Evolutionary conservation across 2,329 filamentous ascomycete genomes (phyloP).

Genomic region (Alternaria sp.): DNA sequence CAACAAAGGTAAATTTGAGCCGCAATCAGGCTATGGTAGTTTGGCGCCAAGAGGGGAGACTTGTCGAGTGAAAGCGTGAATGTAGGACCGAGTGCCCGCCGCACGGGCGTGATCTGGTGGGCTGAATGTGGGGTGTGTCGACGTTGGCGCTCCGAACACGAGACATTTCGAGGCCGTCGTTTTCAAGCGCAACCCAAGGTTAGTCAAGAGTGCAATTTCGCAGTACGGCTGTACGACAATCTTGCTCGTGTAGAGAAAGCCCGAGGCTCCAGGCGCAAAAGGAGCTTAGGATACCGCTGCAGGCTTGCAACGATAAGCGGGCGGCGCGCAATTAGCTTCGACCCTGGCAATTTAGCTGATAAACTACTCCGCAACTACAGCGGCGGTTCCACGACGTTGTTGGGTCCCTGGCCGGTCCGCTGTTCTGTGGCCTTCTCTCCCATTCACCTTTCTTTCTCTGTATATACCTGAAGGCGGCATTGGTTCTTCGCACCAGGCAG

Average conservation of each 20-base stretch:
- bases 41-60: background rate
- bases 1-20: background rate
- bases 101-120: slow-evolving; percentile 13
- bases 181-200: background rate
- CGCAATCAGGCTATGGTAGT: background rate
- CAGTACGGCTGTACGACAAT: background rate
- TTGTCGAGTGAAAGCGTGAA: slow-evolving; percentile 1
- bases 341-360: slow-evolving; percentile 19
- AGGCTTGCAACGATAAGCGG: slow-evolving; percentile 7
- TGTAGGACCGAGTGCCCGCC: slow-evolving; percentile 3
- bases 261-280: background rate
- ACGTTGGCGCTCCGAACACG: slow-evolving; percentile 18
- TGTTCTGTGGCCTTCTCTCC: slow-evolving; percentile 4
- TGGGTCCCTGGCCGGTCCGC: slow-evolving; percentile 6
- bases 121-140: slow-evolving; percentile 16
- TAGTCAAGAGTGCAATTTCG: slow-evolving; percentile 9
- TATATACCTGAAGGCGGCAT: slow-evolving; percentile 7
- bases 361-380: slow-evolving; percentile 19
- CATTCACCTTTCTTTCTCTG: background rate
- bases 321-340: slow-evolving; percentile 18
- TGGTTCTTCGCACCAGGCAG: slow-evolving; percentile 11
- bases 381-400: slow-evolving; percentile 15
- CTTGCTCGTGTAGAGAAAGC: slow-evolving; percentile 1
- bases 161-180: slow-evolving; percentile 5
- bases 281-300: slow-evolving; percentile 9